phyloP scores from a whole-genome alignment of 1,284 basidiomycete species.

The Rhodotorula mucilaginosa region DNA sequence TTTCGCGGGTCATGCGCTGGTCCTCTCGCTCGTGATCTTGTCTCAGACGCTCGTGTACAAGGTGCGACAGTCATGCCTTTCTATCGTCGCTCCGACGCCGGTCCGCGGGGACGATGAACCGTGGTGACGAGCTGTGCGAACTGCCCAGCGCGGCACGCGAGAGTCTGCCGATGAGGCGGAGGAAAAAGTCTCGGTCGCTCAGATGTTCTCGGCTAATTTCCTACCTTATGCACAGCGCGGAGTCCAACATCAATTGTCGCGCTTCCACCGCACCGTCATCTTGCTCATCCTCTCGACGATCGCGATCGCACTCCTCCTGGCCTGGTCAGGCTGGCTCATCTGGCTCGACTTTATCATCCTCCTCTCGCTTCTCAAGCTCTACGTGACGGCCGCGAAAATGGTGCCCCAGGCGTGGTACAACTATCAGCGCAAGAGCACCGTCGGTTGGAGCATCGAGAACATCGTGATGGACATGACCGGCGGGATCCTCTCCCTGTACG shows the following conservation, averaged over 20 bases:
- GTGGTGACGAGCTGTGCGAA: too few species aligned
- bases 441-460: conserved; percentile 51
- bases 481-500: conserved; percentile 46
- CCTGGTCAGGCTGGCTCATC: conserved; percentile 59
- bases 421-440: conserved; percentile 46
- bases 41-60: conserved; percentile 54
- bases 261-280: conserved; percentile 17
- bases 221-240: conserved; percentile 14
- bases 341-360: conserved; percentile 45
- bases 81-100: too few species aligned
- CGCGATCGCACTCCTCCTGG: conserved; percentile 60
- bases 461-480: conserved; percentile 50
- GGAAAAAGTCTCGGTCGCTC: too few species aligned
- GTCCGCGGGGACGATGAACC: too few species aligned
- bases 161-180: too few species aligned
- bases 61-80: conserved; percentile 49
- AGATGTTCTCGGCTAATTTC: background rate
- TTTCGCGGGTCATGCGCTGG: conserved; percentile 47
- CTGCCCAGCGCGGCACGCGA: too few species aligned
- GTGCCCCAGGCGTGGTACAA: conserved; percentile 49
- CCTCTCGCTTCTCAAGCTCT: conserved; percentile 49
- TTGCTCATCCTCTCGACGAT: conserved; percentile 13
- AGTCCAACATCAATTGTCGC: conserved; percentile 3
- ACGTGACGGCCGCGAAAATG: conserved; percentile 49
- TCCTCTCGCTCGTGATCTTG: conserved; percentile 31